Evolutionary conservation across 805 yeast species (phyloP).

Genomic region (Limtongia smithiae): DNA sequence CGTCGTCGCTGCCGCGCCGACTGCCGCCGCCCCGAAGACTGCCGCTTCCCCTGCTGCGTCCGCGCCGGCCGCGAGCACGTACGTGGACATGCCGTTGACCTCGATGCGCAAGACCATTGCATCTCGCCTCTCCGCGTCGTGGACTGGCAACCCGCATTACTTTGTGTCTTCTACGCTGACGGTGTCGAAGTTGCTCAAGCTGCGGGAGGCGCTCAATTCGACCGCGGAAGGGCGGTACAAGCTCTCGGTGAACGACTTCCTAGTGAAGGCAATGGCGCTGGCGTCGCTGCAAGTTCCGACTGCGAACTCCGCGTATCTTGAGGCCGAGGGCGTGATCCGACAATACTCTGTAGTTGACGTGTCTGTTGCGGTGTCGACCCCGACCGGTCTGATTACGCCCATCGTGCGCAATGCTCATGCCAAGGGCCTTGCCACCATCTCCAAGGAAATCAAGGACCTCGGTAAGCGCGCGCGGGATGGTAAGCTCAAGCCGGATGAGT

Average conservation of each 20-base stretch:
- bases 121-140: slow-evolving; percentile 78
- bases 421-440: slow-evolving; percentile 81
- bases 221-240: slow-evolving; percentile 81
- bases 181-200: slow-evolving; percentile 84
- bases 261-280: slow-evolving; percentile 89
- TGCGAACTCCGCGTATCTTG: slow-evolving; percentile 92
- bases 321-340: slow-evolving; percentile 83
- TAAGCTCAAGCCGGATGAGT: slow-evolving; percentile 92
- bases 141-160: slow-evolving; percentile 85
- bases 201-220: slow-evolving; percentile 85
- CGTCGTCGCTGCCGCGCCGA: too few relatives aligned
- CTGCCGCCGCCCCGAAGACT: slow-evolving; percentile 34
- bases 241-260: slow-evolving; percentile 88
- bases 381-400: slow-evolving; percentile 95
- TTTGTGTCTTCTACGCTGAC: slow-evolving; percentile 83
- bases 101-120: slow-evolving; percentile 94
- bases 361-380: slow-evolving; percentile 98
- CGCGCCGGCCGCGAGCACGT: slow-evolving; percentile 50
- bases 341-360: slow-evolving; percentile 90
- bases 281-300: slow-evolving; percentile 90
- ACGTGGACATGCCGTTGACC: slow-evolving; percentile 79
- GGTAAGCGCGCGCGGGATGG: slow-evolving; percentile 95
- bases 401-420: slow-evolving; percentile 83
- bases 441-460: slow-evolving; percentile 79
- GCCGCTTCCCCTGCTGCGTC: slow-evolving; percentile 41